Evolutionary conservation across 805 yeast genomes (phyloP).

Genomic region (Torulaspora maleeae): DNA sequence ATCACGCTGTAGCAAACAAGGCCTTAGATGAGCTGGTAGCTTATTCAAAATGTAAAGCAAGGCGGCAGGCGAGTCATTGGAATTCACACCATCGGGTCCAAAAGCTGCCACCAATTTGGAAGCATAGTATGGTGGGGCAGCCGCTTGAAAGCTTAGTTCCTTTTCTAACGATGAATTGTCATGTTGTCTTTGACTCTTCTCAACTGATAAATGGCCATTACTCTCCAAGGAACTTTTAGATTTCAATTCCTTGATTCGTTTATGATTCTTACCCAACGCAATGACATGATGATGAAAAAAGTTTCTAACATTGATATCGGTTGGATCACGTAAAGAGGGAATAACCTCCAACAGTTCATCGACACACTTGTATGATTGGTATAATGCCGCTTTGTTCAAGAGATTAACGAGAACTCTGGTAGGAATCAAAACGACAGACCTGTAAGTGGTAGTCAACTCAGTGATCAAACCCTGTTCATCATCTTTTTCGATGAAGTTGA

Average conservation of each 20-base stretch:
- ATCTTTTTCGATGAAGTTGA: conserved; percentile 37
- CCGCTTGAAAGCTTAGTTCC: conserved; percentile 34
- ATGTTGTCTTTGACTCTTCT: too few species aligned
- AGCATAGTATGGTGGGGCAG: conserved; percentile 50
- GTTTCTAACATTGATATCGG: conserved; percentile 77
- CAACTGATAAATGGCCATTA: too few species aligned
- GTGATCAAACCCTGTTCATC: conserved; percentile 42
- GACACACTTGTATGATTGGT: conserved; percentile 53
- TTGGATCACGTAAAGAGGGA: conserved; percentile 53
- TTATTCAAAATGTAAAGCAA: conserved; percentile 54
- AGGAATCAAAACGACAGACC: conserved; percentile 48
- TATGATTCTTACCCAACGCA: conserved; percentile 62
- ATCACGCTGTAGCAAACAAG: conserved; percentile 61
- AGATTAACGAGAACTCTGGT: conserved; percentile 54
- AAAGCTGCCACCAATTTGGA: conserved; percentile 48
- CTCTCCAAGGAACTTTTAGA: background rate
- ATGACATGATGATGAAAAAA: conserved; percentile 82
- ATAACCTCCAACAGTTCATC: conserved; percentile 49
- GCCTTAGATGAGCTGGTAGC: conserved; percentile 50
- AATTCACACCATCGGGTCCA: conserved; percentile 60
- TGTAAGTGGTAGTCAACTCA: conserved; percentile 39
- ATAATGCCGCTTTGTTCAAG: conserved; percentile 59
- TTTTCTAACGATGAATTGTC: too few species aligned
- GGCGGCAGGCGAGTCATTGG: conserved; percentile 55
- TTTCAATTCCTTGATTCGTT: conserved; percentile 20